Base-by-base conservation (phyloP, 2,329 filamentous ascomycete species). In the Claviceps sp. region DNA sequence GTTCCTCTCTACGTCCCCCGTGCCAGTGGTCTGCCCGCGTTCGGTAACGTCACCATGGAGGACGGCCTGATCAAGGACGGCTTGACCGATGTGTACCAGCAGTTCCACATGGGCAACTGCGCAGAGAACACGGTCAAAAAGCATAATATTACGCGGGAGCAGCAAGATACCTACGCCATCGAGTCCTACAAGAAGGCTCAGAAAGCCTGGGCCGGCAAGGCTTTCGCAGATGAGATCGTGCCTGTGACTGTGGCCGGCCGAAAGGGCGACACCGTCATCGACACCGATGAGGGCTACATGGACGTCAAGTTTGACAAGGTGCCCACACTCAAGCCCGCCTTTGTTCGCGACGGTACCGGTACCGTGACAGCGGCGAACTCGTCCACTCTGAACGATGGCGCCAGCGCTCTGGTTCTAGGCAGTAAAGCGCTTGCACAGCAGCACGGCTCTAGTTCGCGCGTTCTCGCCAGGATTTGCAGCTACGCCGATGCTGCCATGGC, bases 51-150 rank as follows among this genome's bases (percentile, higher is more conserved):
- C 59, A 86, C 86, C 68, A 73, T 95, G 68, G 85, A 95, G 67
- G 93, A 98, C 63, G 93, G 91, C 0, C 71, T 98, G 61, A 85
- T 97, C 65, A 93, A 93, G 68, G 93, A 98, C 63, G 93, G 93
- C 0, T 71, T 98, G 55, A 95, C 89, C 74, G 93, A 98, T 65
- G 91, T 95, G 14, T 98, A 96, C 70, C 89, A 95, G 67, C 81
- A 95, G 65, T 86, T 96, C 63, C 93, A 97, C 70, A 98, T 98
- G 93, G 93, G 93, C 44, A 89, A 93, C 61, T 98, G 93, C 65
- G 90, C 90, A 16, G 93, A 98, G 73, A 88, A 85, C 59, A 96
- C 91, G 1, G 93, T 87, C 47, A 95, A 95, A 75, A 91, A 90
- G 61, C 79, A 88, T 68, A 73, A 78, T 1, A 79, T 98, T 56